These are phyloP conservation scores for Irpex sp. DNA, from an alignment of 1,284 basidiomycete species.

Conservation along the genomic window DNA sequence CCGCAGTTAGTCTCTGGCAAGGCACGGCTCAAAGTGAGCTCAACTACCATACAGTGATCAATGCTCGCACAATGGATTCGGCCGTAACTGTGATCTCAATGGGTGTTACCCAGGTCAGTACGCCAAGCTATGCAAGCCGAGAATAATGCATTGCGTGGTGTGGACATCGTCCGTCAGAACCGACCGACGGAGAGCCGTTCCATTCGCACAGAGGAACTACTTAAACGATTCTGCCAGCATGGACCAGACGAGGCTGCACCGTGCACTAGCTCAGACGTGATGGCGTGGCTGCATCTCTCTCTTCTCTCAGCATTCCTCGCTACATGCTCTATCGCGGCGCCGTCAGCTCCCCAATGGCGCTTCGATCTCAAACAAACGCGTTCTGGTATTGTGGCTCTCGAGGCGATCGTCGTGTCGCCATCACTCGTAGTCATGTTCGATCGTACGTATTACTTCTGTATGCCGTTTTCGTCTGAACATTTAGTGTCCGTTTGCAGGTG, in stretches of 20 bases:
- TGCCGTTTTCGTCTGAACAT: neutral
- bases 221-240: neutral
- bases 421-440: conserved; percentile 44
- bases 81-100: neutral
- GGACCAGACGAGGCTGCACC: neutral
- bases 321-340: conserved; percentile 7
- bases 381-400: conserved; percentile 46
- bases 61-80: neutral
- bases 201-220: neutral
- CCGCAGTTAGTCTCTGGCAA: neutral
- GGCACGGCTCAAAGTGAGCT: neutral
- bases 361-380: conserved; percentile 32
- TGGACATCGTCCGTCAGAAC: neutral
- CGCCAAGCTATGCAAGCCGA: neutral
- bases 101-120: neutral
- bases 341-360: conserved; percentile 18
- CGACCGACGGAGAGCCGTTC: neutral
- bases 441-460: conserved; percentile 23
- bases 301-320: neutral
- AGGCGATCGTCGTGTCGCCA: conserved; percentile 44
- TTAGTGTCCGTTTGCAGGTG: neutral
- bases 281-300: neutral
- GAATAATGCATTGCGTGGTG: neutral
- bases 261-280: neutral
- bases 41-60: neutral